Base-by-base conservation (phyloP, 2,329 filamentous ascomycete genomes). In the Leptographium wingfieldii region DNA sequence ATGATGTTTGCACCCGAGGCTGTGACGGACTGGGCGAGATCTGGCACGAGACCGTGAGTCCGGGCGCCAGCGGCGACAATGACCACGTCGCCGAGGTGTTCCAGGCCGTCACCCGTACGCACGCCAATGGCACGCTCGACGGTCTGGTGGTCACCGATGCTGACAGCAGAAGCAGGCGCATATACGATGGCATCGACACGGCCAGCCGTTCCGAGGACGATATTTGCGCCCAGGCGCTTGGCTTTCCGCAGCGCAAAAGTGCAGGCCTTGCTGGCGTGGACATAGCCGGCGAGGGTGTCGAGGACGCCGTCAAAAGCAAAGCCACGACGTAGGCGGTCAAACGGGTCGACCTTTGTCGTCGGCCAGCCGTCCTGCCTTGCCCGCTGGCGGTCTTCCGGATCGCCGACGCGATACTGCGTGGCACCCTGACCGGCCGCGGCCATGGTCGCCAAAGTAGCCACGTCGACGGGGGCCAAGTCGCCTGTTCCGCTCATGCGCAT, bases 241-340 rank as follows among this genome's bases (percentile, higher is more conserved):
- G 38, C 22, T 38, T 40, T 40, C 49, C 19, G 48, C 49, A 58
- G 57, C 12, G 51, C 57, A 54, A 43, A 54, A 2, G 49, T 43
- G 43, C 53, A 51, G 40, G 57, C 57, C 7, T 33, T 14, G 51
- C 40, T 52, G 58, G 58, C 58, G 33, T 38, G 58, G 27, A 59
- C 29, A 38, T 46, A 56, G 35, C 59, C 54, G 54, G 54, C 55
- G 40, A 38, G 40, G 6, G 31, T 40, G 55, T 60, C 58, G 9
- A 59, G 38, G 25, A 59, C 52, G 29, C 58, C 58, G 52, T 55
- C 58, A 16, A 59, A 29, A 5, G 58, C 31, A 25, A 49, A 40
- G 25, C 57, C 52, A n/a, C 51, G 54, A 14, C 38, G n/a, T 2
- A 56, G 54, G 3, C 38, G 54, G 38, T 38, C 54, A 35, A 56